Base-by-base conservation (phyloP, 1,284 basidiomycete species). In the Peniophora sp. region DNA sequence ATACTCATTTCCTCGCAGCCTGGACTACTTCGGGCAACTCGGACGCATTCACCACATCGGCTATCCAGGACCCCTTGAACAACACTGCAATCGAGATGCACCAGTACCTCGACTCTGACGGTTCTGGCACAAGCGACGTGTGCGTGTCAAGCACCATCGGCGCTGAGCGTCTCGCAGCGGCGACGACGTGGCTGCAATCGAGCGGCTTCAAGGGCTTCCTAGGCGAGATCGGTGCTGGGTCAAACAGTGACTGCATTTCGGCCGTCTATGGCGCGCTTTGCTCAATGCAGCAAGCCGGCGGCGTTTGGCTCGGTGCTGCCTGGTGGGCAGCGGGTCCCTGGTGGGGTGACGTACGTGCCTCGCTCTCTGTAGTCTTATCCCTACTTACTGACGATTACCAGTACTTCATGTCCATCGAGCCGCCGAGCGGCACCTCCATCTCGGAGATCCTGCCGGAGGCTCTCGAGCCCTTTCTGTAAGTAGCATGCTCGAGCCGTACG, bases 1-100 rank as follows among this genome's bases (percentile, higher is more conserved):
- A 48, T 50, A 22, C 55, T 20, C 17, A 48, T 71, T 16, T 74
- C 72, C 72, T 55, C 27, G 71, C 71, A 57, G 76, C 75, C 36
- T 80, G 77, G 78, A 74, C 66, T n/a, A 69, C 72, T 23, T 79
- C 78, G 24, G 81, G 80, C 36, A 83, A 83, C 63, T 66, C 69
- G 44, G 71, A 63, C 23, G 79, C 67, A 36, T 83, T 83, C 63
- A 69, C 65, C 36, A 62, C 65, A 17, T 32, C 27, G 5, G 27
- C 27, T 32, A 69, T 85, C 62, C 69, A 65, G 41, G 81, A 85
- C 59, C 79, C 81, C 49, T 72, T 73, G 67, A 79, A 81, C 69
- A 82, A 83, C 65, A 59, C 77, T 48, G 79, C 78, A 45, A 78
- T 83, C 55, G 77, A 83, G 62, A 83, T 84, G 80, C 80, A 83